Evolutionary conservation across 495 filamentous ascomycete species (phyloP), one percentile per base, ranked within the genome.

Genomic region (Penicilliopsis zonata): DNA sequence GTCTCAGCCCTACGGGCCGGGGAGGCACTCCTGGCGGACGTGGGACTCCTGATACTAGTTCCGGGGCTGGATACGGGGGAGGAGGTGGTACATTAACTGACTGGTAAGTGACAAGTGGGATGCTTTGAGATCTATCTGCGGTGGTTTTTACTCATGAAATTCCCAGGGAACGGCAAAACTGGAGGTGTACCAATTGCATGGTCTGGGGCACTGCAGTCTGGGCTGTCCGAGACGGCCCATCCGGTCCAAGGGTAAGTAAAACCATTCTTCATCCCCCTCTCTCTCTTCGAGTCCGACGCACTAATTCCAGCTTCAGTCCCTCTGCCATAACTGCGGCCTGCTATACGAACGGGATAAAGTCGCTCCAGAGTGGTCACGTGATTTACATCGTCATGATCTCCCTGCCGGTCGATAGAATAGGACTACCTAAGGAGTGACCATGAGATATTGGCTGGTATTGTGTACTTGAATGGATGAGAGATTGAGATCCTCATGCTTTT

Each of bases 281-380:
- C n/a, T n/a, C n/a, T n/a, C n/a, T n/a, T n/a, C n/a, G n/a, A n/a
- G n/a, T n/a, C n/a, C n/a, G n/a, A n/a, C n/a, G n/a, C n/a, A n/a
- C 4, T 27, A 12, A 27, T n/a, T 27, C 14, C 14, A 12, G 5
- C 15, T 9, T 6, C 37, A 94, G 87, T 80, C 85, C 14, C 73
- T 99, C 13, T 99, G 90, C 59, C 80, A 82, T 54, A 96, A 94
- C 49, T 99, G 90, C 58, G 88, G 86, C 34, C 78, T 85, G 31
- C 60, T 84, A 3, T 94, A 76, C 46, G 88, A 94, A 47, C 79
- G 86, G 33, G 82, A 87, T 49, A 79, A 84, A 51, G 72, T 79
- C 33, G 66, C 90, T 0, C 86, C 92, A 2, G 76, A 80, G 31
- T 93, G 82, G 78, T 76, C 79, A 4, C 80, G 78, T 50, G 77